phyloP scores from a whole-genome alignment of 1,284 basidiomycete species.

The Apiotrichum brassicae region DNA sequence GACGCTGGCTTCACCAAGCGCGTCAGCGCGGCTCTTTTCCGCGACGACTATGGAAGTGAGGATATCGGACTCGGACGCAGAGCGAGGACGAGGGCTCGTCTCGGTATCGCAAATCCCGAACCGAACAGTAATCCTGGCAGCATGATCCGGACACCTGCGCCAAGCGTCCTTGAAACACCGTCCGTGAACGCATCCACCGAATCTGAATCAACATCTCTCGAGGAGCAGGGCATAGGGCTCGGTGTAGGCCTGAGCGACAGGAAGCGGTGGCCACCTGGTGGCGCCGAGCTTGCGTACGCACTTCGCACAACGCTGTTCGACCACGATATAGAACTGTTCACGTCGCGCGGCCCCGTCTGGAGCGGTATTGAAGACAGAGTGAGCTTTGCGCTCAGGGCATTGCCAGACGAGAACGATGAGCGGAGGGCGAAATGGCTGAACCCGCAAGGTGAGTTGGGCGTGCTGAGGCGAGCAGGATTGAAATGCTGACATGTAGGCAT shows the following conservation, averaged over 20 bases:
- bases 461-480: no score
- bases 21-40: conserved; percentile 34
- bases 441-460: conserved; percentile 51
- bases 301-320: conserved; percentile 51
- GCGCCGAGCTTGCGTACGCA: conserved; percentile 71
- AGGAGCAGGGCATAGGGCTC: conserved; percentile 56
- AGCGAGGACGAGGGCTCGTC: conserved; percentile 23
- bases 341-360: conserved; percentile 37
- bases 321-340: conserved; percentile 13
- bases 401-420: conserved; percentile 52
- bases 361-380: conserved; percentile 68
- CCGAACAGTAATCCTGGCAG: background rate
- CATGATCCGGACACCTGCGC: background rate
- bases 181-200: no score
- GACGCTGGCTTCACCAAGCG: conserved; percentile 36
- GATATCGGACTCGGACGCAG: conserved; percentile 14
- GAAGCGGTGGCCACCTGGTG: conserved; percentile 74
- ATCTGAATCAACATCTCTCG: background rate
- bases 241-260: conserved; percentile 62
- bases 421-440: conserved; percentile 67
- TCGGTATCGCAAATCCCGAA: conserved; percentile 23
- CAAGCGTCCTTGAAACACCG: background rate
- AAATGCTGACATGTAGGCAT: conserved; percentile 51
- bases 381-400: conserved; percentile 70
- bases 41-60: conserved; percentile 27